Evolutionary conservation across 805 yeast genomes (phyloP), one percentile per base, ranked within the genome.

Genomic region (Suhomyces prunicola): DNA sequence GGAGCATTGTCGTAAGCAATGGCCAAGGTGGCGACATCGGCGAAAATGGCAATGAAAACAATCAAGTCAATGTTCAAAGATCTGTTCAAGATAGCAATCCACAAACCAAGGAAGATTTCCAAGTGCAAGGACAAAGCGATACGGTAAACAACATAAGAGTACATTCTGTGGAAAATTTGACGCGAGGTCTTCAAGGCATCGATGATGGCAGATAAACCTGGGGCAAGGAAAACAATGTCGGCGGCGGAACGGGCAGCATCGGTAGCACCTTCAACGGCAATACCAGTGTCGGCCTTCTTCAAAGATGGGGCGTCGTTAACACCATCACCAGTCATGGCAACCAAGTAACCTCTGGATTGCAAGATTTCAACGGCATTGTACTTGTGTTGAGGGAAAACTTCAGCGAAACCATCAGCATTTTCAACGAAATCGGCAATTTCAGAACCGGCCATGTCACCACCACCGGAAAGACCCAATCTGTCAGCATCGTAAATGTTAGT

Each of bases 251-350:
- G 86, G 64, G 97, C 97, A 76, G 96, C 93, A 80, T 90, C 97
- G 65, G 96, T 88, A 69, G 96, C 92, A 86, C 96, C 97, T 82
- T 90, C 96, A 76, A 90, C 97, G 70, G 97, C 97, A 82, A 91
- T 91, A 87, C 97, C 97, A 58, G 79, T 75, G 68, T 75, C 79
- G 61, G 75, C 96, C 84, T 90, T 90, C 90, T 90, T 90, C 79
- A 90, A 84, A 61, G 97, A 90, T 70, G 97, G 97, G 68, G 97
- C 96, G 80, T 90, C 97, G 83, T 90, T 90, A 73, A 90, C 97
- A 89, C 97, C 97, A 74, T 90, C 97, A 88, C 97, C 97, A 82
- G 97, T 90, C 97, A 90, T 90, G 78, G 97, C 97, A 79, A 91
- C 96, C 79, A 90, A 84, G 86, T 88, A 90, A 79, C 97, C 97